Evolutionary conservation across 176 grass and related monocot species (phyloP).

Genomic region (Lolium multiflorum): DNA sequence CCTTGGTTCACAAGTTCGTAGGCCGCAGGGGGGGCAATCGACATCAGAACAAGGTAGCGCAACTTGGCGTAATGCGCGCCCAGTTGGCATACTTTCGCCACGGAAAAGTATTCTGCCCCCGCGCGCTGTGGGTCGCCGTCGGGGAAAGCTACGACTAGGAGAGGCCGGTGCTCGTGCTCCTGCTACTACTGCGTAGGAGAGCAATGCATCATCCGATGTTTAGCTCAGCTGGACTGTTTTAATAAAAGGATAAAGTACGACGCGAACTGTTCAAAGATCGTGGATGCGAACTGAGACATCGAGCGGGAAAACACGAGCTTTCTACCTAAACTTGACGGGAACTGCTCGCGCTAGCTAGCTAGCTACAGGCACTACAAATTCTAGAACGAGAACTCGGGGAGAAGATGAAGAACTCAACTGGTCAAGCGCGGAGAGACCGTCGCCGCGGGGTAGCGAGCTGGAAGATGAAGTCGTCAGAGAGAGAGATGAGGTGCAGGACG

Average conservation of each 20-base stretch:
- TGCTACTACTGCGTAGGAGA: slow-evolving; percentile 10
- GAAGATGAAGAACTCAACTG: slow-evolving; percentile 40
- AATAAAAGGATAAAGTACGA: slow-evolving; percentile 20
- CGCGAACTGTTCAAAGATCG: slow-evolving; percentile 13
- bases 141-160: background rate
- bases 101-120: background rate
- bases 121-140: slow-evolving; percentile 12
- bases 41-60: slow-evolving; percentile 38
- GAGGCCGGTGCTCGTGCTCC: background rate
- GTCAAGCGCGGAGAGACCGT: background rate
- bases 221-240: background rate
- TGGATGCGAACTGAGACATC: slow-evolving; percentile 14
- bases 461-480: slow-evolving; percentile 8
- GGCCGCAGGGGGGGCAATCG: slow-evolving; percentile 37
- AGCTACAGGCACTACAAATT: background rate
- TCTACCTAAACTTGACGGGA: slow-evolving; percentile 43
- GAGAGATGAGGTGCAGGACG: slow-evolving; percentile 1
- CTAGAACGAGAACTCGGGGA: slow-evolving; percentile 2
- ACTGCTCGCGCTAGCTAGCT: background rate
- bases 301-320: background rate
- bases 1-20: background rate
- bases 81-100: slow-evolving; percentile 49
- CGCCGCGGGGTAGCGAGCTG: slow-evolving; percentile 4
- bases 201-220: slow-evolving; percentile 44
- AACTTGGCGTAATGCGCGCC: slow-evolving; percentile 56